phyloP scores from a whole-genome alignment of 2,329 filamentous ascomycete genomes.

The Ophiocordyceps robertsii region DNA sequence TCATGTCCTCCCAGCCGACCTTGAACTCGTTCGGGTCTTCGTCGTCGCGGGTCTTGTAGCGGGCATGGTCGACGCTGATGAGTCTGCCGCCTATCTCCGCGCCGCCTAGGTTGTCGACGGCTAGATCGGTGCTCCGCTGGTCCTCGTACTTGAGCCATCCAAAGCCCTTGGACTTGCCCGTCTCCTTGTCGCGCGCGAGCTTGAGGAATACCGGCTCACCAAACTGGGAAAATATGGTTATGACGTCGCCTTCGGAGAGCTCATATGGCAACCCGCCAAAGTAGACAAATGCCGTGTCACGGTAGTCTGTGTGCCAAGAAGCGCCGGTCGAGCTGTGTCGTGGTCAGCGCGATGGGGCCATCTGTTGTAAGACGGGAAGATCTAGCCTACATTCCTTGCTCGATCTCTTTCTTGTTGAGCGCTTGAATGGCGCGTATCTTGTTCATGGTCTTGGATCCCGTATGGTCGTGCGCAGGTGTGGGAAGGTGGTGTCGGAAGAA shows the following conservation, averaged over 20 bases:
- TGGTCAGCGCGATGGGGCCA: conserved; percentile 4
- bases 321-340: conserved; percentile 58
- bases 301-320: conserved; percentile 96
- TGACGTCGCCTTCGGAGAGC: conserved; percentile 86
- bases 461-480: background rate
- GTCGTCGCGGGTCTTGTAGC: conserved; percentile 81
- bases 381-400: conserved; percentile 58
- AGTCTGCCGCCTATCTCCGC: conserved; percentile 69
- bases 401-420: conserved; percentile 89
- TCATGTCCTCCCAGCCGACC: conserved; percentile 47
- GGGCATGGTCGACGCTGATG: conserved; percentile 79
- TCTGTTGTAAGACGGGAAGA: background rate
- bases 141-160: conserved; percentile 98
- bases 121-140: conserved; percentile 87
- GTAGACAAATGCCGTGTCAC: conserved; percentile 93
- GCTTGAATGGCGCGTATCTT: conserved; percentile 83
- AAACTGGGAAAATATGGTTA: conserved; percentile 94
- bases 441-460: conserved; percentile 62
- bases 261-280: conserved; percentile 89
- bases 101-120: conserved; percentile 89
- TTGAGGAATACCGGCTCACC: conserved; percentile 92
- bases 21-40: conserved; percentile 48
- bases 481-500: background rate
- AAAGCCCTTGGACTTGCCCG: conserved; percentile 88
- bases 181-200: conserved; percentile 86